These are phyloP conservation scores for Aspergillus viridinutans DNA, from an alignment of 2,329 filamentous ascomycete genomes.

Conservation along the genomic window DNA sequence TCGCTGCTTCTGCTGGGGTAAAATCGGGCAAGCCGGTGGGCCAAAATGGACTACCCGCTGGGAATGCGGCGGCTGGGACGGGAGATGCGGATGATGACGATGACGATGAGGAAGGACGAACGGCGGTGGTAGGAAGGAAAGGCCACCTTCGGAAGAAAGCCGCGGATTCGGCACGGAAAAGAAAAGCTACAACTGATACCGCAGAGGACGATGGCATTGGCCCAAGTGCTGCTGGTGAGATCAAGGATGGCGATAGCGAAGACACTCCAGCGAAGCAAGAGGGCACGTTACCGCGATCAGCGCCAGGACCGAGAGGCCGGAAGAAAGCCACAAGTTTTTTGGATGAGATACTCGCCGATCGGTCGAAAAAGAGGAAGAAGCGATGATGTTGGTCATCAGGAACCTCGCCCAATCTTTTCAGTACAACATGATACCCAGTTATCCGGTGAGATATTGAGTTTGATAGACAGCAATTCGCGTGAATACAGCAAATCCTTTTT, in stretches of 20 bases:
- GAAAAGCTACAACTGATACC: constrained; percentile 3
- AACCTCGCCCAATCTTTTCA: not conserved
- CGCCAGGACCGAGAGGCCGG: constrained; percentile 20
- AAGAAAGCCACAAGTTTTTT: constrained; percentile 49
- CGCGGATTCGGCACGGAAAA: constrained; percentile 8
- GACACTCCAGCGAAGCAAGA: constrained; percentile 5
- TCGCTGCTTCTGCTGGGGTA: constrained; percentile 29
- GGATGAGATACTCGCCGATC: constrained; percentile 48
- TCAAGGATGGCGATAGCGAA: constrained; percentile 6
- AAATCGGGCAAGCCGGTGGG: constrained; percentile 23
- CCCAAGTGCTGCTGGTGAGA: not conserved
- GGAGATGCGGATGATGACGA: constrained; percentile 26
- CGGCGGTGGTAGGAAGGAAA: constrained; percentile 34
- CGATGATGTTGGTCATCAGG: constrained; percentile 18
- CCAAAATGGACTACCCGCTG: constrained; percentile 8
- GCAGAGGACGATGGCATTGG: constrained; percentile 1
- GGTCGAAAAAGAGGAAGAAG: constrained; percentile 50
- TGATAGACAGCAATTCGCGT: not conserved
- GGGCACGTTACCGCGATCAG: constrained; percentile 7
- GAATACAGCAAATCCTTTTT: not conserved
- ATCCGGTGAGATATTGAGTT: not conserved
- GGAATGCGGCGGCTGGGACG: not conserved
- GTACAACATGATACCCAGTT: not conserved
- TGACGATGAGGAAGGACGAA: constrained; percentile 42
- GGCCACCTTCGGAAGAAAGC: not conserved